Evolutionary conservation across 495 filamentous ascomycete species (phyloP).

Genomic region (Lophium mytilinum): DNA sequence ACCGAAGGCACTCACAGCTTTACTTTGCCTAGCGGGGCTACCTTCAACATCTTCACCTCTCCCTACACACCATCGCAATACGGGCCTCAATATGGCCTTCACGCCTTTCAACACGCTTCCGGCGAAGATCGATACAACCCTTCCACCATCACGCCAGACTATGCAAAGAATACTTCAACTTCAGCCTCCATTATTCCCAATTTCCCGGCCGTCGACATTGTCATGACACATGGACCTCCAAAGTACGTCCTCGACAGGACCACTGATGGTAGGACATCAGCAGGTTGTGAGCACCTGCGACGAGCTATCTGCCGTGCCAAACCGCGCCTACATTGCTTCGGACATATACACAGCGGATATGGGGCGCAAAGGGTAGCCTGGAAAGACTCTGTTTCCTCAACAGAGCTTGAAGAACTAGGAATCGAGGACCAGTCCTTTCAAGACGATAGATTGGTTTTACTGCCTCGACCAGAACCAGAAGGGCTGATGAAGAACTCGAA

Average conservation of each 20-base stretch:
- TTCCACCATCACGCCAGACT: background rate
- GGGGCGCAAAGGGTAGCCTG: constrained; percentile 19
- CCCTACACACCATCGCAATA: constrained; percentile 7
- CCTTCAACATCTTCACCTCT: constrained; percentile 13
- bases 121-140: constrained; percentile 17
- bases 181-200: constrained; percentile 3
- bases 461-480: background rate
- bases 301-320: constrained; percentile 37
- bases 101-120: constrained; percentile 13
- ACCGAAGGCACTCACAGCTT: constrained; percentile 19
- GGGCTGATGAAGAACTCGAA: constrained; percentile 29
- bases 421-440: background rate
- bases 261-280: background rate
- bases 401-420: no score
- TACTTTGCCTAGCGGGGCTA: constrained; percentile 11
- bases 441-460: background rate
- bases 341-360: constrained; percentile 47
- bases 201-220: constrained; percentile 8
- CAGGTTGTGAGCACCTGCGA: constrained; percentile 15
- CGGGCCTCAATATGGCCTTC: background rate
- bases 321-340: constrained; percentile 51
- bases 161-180: constrained; percentile 22
- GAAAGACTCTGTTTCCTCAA: no score
- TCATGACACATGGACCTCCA: constrained; percentile 26
- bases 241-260: constrained; percentile 10